Evolutionary conservation across 164 flowering plant genomes (phyloP).

Genomic region (Nymphaea colorata): DNA sequence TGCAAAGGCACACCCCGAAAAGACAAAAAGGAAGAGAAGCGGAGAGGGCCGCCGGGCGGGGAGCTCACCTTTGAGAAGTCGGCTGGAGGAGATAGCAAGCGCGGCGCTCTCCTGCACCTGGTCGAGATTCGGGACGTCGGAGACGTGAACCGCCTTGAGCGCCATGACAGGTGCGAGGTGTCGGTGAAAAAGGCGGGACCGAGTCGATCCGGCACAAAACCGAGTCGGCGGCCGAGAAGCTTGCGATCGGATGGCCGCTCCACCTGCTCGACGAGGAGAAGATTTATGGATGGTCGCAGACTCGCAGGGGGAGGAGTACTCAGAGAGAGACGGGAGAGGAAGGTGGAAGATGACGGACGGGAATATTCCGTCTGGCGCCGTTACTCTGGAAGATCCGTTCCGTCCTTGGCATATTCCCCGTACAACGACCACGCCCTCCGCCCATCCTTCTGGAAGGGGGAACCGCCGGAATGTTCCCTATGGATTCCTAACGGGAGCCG

Average conservation of each 20-base stretch:
- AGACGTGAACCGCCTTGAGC: constrained; percentile 57
- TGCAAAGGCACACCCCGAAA: not conserved
- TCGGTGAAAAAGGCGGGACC: no score
- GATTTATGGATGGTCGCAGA: not conserved
- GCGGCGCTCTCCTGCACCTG: constrained; percentile 27
- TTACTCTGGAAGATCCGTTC: not conserved
- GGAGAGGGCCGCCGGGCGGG: not conserved
- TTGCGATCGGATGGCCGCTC: not conserved
- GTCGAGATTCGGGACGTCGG: constrained; percentile 56
- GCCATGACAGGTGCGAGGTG: constrained; percentile 25
- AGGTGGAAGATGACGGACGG: not conserved
- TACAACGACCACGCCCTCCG: not conserved
- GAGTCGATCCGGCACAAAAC: not conserved
- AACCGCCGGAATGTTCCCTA: not conserved
- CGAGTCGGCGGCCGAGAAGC: not conserved
- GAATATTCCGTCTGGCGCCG: not conserved
- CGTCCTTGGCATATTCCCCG: not conserved
- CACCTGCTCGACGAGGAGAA: not conserved
- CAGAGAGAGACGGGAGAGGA: not conserved
- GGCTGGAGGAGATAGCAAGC: constrained; percentile 13
- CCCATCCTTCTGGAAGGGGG: not conserved
- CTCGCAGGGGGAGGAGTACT: not conserved
- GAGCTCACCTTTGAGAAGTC: constrained; percentile 17
- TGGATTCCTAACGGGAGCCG: not conserved
- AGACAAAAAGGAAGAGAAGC: not conserved